A percentile compares a stretch with the other conserved stretches of the same genome.
Conservation (phyloP, 2,329 filamentous ascomycete genomes). For the Bipolaris bicolor region DNA sequence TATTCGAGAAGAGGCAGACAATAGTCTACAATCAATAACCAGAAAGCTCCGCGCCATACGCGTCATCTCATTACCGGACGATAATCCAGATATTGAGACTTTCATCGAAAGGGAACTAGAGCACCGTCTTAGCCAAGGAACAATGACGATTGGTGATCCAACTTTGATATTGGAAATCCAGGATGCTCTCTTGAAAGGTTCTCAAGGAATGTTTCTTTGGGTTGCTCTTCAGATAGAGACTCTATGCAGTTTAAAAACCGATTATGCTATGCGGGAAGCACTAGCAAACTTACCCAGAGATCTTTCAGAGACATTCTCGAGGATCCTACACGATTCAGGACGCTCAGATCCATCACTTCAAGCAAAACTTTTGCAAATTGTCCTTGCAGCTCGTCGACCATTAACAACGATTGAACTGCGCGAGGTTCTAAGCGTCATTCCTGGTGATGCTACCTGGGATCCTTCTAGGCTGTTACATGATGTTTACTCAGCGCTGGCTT, state of each 20-base stretch:
- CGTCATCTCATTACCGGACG: conserved; percentile 27
- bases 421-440: conserved; percentile 50
- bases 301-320: conserved; percentile 20
- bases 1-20: conserved; percentile 26
- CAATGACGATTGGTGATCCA: conserved; percentile 32
- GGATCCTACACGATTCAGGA: conserved; percentile 11
- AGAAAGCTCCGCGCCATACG: conserved; percentile 2
- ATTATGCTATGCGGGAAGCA: conserved; percentile 45
- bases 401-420: conserved; percentile 46
- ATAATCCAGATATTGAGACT: conserved; percentile 26
- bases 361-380: conserved; percentile 41
- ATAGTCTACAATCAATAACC: conserved; percentile 2
- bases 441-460: conserved; percentile 34
- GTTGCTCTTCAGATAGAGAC: conserved; percentile 30
- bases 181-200: conserved; percentile 27
- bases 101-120: conserved; percentile 39
- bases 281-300: conserved; percentile 24
- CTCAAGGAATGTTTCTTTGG: conserved; percentile 39
- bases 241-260: conserved; percentile 45
- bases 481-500: conserved; percentile 22
- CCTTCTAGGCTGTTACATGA: conserved; percentile 24
- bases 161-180: conserved; percentile 34
- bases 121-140: conserved; percentile 20
- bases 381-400: conserved; percentile 38
- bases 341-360: conserved; percentile 12